These are phyloP conservation scores for Pythium aphanidermatum DNA, from an alignment of 352 stramenopile genomes.

Conservation along the genomic window DNA sequence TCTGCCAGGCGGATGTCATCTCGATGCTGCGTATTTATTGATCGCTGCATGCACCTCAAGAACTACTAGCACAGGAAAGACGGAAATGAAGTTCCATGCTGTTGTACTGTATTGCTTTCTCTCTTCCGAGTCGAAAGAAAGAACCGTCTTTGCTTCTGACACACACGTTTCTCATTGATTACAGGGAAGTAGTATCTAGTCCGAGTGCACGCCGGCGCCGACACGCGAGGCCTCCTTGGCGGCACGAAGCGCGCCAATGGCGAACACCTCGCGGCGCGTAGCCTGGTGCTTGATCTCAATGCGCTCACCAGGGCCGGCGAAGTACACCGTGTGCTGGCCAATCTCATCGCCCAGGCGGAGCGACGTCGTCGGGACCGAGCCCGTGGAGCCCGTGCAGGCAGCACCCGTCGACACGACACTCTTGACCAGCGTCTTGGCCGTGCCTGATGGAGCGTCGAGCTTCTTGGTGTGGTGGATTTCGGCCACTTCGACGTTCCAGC, in stretches of 20 bases:
- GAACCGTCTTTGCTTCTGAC: too few species aligned
- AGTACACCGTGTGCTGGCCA: constrained; percentile 78
- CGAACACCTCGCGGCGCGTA: constrained; percentile 75
- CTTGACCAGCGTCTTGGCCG: constrained; percentile 75
- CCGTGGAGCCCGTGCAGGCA: constrained; percentile 36
- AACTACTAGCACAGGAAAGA: background rate
- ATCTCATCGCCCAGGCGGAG: constrained; percentile 78
- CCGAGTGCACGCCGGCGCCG: constrained; percentile 53
- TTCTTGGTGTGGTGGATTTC: constrained; percentile 88
- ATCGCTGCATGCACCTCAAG: background rate
- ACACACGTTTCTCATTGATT: too few species aligned
- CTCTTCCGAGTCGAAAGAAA: too few species aligned
- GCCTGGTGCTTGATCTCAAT: constrained; percentile 84
- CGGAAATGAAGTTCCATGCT: too few species aligned
- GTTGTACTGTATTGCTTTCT: too few species aligned
- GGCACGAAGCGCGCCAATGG: constrained; percentile 61
- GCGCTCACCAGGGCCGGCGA: constrained; percentile 67
- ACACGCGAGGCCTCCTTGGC: constrained; percentile 48
- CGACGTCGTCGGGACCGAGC: constrained; percentile 52
- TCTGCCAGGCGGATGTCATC: constrained; percentile 79
- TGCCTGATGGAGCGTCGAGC: constrained; percentile 75
- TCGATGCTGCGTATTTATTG: constrained; percentile 78
- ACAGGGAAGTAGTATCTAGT: too few species aligned
- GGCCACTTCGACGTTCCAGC: constrained; percentile 77
- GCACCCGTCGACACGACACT: constrained; percentile 51